Conservation (phyloP, 2,329 filamentous ascomycete genomes). For the Aspergillus caelatus region DNA sequence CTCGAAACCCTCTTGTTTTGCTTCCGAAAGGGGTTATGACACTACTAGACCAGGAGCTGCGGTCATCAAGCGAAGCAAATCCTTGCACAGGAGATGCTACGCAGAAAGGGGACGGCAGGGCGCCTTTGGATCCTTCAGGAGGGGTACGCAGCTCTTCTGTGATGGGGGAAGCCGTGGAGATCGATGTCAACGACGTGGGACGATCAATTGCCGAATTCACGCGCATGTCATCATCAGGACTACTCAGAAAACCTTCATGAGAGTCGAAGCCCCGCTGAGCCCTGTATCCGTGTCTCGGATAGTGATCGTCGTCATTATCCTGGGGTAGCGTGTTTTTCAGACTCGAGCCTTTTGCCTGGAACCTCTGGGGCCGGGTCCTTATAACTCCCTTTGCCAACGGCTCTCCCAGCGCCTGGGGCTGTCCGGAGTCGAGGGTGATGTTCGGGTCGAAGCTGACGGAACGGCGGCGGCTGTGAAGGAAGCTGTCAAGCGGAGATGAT, state of each 20-base stretch:
- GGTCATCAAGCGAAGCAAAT: slow-evolving; percentile 44
- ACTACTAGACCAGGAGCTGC: slow-evolving; percentile 42
- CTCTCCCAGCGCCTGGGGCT: slow-evolving; percentile 41
- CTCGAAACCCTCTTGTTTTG: slow-evolving; percentile 40
- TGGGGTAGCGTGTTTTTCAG: slow-evolving; percentile 40
- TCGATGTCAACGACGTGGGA: slow-evolving; percentile 48
- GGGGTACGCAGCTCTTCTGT: slow-evolving; percentile 46
- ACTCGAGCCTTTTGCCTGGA: slow-evolving; percentile 37
- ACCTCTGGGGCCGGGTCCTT: slow-evolving; percentile 28
- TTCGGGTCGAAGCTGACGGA: slow-evolving; percentile 48
- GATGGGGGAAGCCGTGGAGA: slow-evolving; percentile 46
- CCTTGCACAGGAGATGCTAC: slow-evolving; percentile 41
- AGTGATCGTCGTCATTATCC: slow-evolving; percentile 28
- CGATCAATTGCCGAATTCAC: slow-evolving; percentile 35
- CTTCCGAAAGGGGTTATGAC: slow-evolving; percentile 35
- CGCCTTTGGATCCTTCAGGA: slow-evolving; percentile 38
- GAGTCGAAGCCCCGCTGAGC: slow-evolving; percentile 31
- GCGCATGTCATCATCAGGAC: slow-evolving; percentile 26
- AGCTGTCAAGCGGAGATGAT: slow-evolving; percentile 45
- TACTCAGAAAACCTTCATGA: slow-evolving; percentile 26
- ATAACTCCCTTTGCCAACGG: slow-evolving; percentile 38
- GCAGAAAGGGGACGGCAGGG: slow-evolving; percentile 41
- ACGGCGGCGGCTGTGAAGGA: slow-evolving; percentile 41
- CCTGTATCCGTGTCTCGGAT: slow-evolving; percentile 22
- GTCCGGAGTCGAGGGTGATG: slow-evolving; percentile 44